These are phyloP conservation scores for Myriosclerotinia curreyana DNA, from an alignment of 2,329 filamentous ascomycete species.

Conservation along the genomic window DNA sequence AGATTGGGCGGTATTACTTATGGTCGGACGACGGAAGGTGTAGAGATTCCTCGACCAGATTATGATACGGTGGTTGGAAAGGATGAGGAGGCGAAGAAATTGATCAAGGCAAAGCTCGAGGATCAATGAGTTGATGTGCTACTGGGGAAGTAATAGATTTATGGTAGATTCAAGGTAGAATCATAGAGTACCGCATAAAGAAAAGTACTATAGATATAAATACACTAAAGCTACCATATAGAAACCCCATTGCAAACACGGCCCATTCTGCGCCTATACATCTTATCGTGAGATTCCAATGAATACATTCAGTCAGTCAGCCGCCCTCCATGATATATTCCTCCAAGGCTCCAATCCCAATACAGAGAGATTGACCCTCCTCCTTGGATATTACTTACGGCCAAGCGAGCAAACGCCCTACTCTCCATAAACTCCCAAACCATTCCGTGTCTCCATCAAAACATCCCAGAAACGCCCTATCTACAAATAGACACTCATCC, in stretches of 20 bases:
- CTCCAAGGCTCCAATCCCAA: not conserved
- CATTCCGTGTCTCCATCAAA: not conserved
- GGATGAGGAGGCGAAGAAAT: slow-evolving; percentile 54
- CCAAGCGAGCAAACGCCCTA: not conserved
- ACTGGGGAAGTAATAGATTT: not conserved
- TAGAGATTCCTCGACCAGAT: slow-evolving; percentile 67
- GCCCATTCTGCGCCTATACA: not conserved
- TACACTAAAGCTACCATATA: not conserved
- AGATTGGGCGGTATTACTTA: slow-evolving; percentile 87
- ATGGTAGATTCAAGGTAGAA: not conserved
- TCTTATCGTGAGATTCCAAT: slow-evolving; percentile 5
- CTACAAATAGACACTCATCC: slow-evolving; percentile 3
- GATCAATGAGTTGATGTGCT: slow-evolving; percentile 38
- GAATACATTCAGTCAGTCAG: not conserved
- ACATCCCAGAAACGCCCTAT: not conserved
- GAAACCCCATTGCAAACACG: not conserved
- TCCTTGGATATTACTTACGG: not conserved
- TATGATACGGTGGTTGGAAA: slow-evolving; percentile 45
- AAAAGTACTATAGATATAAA: not conserved
- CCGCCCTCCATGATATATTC: not conserved
- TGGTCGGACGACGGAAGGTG: slow-evolving; percentile 62
- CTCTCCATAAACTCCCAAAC: not conserved
- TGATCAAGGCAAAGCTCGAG: slow-evolving; percentile 49
- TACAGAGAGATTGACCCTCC: not conserved
- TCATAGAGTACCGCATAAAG: not conserved